Evolutionary conservation across 768 basidiomycete species (phyloP).

Genomic region (Tricholoma flavovirens): DNA sequence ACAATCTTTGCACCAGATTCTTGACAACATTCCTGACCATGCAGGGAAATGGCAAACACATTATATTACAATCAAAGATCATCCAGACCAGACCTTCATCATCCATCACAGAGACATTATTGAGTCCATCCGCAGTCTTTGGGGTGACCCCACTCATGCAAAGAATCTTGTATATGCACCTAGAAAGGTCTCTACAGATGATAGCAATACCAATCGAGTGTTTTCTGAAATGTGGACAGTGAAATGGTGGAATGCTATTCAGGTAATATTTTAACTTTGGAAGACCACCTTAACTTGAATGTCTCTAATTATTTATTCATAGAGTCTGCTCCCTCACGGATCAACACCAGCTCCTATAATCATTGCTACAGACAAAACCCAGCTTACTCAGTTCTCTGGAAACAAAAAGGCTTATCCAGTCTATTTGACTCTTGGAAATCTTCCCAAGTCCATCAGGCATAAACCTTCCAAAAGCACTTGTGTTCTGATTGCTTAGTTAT

Average conservation of each 20-base stretch:
- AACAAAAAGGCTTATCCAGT: conserved; percentile 42
- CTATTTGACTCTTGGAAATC: conserved; percentile 44
- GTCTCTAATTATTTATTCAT: too few species aligned
- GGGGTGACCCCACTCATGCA: conserved; percentile 27
- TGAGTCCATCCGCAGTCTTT: conserved; percentile 29
- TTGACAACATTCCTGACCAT: conserved; percentile 20
- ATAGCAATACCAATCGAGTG: conserved; percentile 14
- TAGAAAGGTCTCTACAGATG: conserved; percentile 31
- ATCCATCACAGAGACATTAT: conserved; percentile 24
- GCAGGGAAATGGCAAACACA: conserved; percentile 2
- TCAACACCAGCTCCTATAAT: conserved; percentile 38
- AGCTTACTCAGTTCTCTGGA: conserved; percentile 30
- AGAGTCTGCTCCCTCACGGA: conserved; percentile 5
- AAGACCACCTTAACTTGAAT: too few species aligned
- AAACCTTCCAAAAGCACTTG: not conserved
- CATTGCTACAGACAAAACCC: conserved; percentile 43
- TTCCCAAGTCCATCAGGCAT: conserved; percentile 31
- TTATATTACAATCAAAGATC: conserved; percentile 18
- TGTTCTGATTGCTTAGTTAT: conserved; percentile 1
- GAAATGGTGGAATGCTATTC: conserved; percentile 50
- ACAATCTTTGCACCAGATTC: conserved; percentile 21
- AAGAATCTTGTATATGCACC: conserved; percentile 27
- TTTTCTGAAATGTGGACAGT: conserved; percentile 42
- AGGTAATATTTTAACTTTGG: too few species aligned
- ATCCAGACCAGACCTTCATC: conserved; percentile 14